Evolutionary conservation across 73 alveolate species (phyloP).

Genomic region (Tetrahymena elliotti): DNA sequence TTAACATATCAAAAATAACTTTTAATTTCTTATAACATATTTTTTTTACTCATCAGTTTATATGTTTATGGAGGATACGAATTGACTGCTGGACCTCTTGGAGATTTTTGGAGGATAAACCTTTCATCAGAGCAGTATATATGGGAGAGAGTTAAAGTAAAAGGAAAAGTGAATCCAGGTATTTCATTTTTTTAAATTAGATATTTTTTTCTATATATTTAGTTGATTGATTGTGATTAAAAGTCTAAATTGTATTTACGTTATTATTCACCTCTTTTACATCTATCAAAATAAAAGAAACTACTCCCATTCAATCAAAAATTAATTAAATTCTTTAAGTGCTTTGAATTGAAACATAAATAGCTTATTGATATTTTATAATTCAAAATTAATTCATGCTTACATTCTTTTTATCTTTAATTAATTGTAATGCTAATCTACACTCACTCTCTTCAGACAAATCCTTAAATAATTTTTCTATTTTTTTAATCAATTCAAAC

Average conservation of each 20-base stretch:
- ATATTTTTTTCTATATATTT: background rate
- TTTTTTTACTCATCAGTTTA: background rate
- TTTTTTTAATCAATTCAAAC: background rate
- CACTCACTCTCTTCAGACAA: background rate
- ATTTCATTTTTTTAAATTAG: background rate
- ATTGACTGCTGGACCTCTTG: constrained; percentile 22
- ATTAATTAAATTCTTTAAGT: background rate
- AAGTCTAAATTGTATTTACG: background rate
- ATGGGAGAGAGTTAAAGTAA: constrained; percentile 19
- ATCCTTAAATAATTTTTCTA: no score
- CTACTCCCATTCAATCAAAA: background rate
- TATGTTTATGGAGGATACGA: constrained; percentile 41
- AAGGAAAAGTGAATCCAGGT: constrained; percentile 34
- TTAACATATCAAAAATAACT: background rate
- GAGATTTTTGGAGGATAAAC: constrained; percentile 29
- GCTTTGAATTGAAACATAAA: no score
- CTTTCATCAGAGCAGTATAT: background rate
- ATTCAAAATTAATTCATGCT: background rate
- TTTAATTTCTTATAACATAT: background rate
- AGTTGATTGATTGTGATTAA: background rate
- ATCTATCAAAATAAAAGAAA: background rate
- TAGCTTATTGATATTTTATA: background rate
- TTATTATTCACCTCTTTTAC: background rate
- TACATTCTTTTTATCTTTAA: background rate
- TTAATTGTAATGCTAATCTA: background rate